Percentiles rank a stretch among this genome's conserved stretches.
phyloP scores from a whole-genome alignment of 495 filamentous ascomycete species.

The Aspergillus mulundensis region DNA sequence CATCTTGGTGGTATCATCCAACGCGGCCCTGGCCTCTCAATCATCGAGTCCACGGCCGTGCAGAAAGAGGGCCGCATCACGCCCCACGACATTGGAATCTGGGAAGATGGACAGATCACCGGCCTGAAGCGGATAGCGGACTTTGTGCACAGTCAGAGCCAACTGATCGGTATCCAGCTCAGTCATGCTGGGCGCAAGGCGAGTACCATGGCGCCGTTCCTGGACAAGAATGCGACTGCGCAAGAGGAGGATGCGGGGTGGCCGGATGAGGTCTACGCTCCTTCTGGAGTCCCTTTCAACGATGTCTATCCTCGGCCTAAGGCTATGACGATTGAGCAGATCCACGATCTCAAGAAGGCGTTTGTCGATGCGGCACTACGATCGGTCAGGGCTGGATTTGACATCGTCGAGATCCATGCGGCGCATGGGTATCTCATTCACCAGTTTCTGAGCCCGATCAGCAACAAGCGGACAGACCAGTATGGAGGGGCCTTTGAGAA shows the following conservation, averaged over 20 bases:
- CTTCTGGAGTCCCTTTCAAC: slow-evolving; percentile 43
- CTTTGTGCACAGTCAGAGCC: slow-evolving; percentile 50
- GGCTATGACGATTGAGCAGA: neutral
- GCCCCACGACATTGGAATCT: slow-evolving; percentile 58
- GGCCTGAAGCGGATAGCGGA: slow-evolving; percentile 52
- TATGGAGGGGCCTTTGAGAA: slow-evolving; percentile 57
- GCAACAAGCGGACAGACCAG: slow-evolving; percentile 51
- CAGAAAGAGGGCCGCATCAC: slow-evolving; percentile 60
- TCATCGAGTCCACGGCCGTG: slow-evolving; percentile 64
- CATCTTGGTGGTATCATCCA: too few relatives aligned
- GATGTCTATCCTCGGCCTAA: slow-evolving; percentile 3
- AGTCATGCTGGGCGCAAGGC: slow-evolving; percentile 66
- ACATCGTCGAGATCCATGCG: slow-evolving; percentile 47
- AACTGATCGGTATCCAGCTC: slow-evolving; percentile 61
- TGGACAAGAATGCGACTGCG: slow-evolving; percentile 22
- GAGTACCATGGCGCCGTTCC: slow-evolving; percentile 54
- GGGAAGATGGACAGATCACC: slow-evolving; percentile 58
- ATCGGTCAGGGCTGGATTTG: slow-evolving; percentile 44
- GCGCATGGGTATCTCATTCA: slow-evolving; percentile 59
- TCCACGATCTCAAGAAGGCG: neutral
- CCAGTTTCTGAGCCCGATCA: slow-evolving; percentile 55
- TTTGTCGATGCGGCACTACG: slow-evolving; percentile 46
- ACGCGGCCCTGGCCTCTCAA: slow-evolving; percentile 34
- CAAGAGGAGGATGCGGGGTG: slow-evolving; percentile 52
- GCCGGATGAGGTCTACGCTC: slow-evolving; percentile 56